Base-by-base conservation (phyloP, 225 moss, liverwort and hornwort genomes). In the Bryum argenteum region DNA sequence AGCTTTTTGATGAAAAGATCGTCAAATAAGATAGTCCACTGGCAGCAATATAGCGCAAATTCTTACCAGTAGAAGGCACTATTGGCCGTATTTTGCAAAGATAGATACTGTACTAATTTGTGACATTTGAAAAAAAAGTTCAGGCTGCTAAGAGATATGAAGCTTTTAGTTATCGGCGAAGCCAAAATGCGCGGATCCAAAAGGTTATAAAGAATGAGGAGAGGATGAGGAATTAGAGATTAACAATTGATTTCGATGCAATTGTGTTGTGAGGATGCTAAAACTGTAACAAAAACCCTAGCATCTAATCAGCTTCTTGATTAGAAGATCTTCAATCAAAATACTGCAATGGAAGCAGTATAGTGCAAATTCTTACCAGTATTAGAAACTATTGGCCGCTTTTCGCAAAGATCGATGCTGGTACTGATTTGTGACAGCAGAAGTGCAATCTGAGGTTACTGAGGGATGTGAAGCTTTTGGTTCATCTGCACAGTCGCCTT, bases 231-330 rank as follows among this genome's bases (percentile, higher is more conserved):
- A 33, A 33, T 6, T 33, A 33, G 3, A 33, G 5, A 5, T 33
- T 33, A 3, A 6, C 33, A 33, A 33, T 33, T 6, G 33, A 33
- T 33, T 33, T 33, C 33, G 33, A 33, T 33, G 33, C 4, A 4
- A 33, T 33, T 33, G 33, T 33, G 7, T 33, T 33, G 3, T 26
- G 4, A 26, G 4, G 26, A 26, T 41, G 5, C 47, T 55, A 71
- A 15, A 62, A 67, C n/a, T 15, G 14, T 23, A 60, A 19, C 1
- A 12, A 39, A 70, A 80, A 55, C 71, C 66, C 71, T 66, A 80
- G 54, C 12, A 42, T 41, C 63, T 11, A 0, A 48, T 19, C 40
- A 43, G 16, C 47, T 40, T 10, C 56, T 8, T 15, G 39, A 23
- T 45, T 10, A 14, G 18, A 38, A 77, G 11, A 71, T 72, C 60